Conservation (phyloP, 176 grass and related monocot genomes). For the Sorghum bicolor region DNA sequence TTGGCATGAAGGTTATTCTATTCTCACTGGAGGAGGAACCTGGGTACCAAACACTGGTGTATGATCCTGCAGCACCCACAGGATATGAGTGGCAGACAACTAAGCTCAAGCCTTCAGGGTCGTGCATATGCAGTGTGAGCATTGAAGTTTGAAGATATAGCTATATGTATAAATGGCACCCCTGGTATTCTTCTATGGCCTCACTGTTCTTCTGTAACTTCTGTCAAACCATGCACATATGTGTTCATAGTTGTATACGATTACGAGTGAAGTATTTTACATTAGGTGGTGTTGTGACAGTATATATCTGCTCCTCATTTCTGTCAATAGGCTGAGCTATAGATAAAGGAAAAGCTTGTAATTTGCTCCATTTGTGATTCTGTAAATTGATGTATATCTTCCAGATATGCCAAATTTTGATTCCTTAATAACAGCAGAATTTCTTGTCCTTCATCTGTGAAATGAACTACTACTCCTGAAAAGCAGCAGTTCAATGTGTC, state of each 20-base stretch:
- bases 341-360: not conserved
- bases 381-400: not conserved
- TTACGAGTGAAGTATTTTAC: too few relatives aligned
- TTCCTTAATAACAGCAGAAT: too few relatives aligned
- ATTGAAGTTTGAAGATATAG: slow-evolving; percentile 47
- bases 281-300: not conserved
- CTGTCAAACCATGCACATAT: not conserved
- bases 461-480: too few relatives aligned
- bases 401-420: not conserved
- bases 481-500: not conserved
- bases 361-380: not conserved
- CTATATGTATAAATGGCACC: not conserved
- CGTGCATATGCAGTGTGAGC: slow-evolving; percentile 61
- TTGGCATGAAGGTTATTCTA: slow-evolving; percentile 46
- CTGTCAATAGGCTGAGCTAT: not conserved
- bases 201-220: not conserved
- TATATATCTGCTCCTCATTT: not conserved
- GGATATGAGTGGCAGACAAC: slow-evolving; percentile 61
- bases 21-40: slow-evolving; percentile 52
- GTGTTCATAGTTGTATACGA: not conserved
- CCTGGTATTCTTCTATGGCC: not conserved
- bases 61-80: slow-evolving; percentile 41
- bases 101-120: slow-evolving; percentile 33
- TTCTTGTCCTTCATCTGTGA: too few relatives aligned
- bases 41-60: slow-evolving; percentile 49